Percentiles rank a stretch among this genome's conserved stretches.
These are phyloP conservation scores for Coniella vitis DNA, from an alignment of 2,329 filamentous ascomycete species.

Conservation along the genomic window DNA sequence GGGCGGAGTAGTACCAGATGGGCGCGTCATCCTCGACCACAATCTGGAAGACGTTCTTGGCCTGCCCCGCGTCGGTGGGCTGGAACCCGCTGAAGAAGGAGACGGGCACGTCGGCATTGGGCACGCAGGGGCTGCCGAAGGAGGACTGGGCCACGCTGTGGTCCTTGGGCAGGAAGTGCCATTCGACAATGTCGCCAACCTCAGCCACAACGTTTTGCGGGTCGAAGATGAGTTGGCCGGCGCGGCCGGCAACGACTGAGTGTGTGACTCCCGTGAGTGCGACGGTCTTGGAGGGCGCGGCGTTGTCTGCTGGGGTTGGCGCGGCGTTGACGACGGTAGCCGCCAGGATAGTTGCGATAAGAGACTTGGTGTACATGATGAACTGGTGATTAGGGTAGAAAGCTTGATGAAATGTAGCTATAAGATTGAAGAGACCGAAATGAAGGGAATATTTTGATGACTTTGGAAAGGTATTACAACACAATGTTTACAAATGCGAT, in stretches of 20 bases:
- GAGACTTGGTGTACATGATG: conserved; percentile 28
- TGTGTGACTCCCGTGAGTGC: conserved; percentile 35
- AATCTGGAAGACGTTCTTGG: conserved; percentile 37
- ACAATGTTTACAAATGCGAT: background rate
- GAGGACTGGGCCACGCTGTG: conserved; percentile 40
- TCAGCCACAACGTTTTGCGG: conserved; percentile 46
- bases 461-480: background rate
- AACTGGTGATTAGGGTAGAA: background rate
- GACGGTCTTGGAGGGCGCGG: conserved; percentile 26
- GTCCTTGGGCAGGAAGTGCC: conserved; percentile 45
- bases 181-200: conserved; percentile 46
- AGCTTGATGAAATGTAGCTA: too few relatives aligned
- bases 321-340: conserved; percentile 24
- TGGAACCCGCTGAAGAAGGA: conserved; percentile 42
- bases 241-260: conserved; percentile 38
- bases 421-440: too few relatives aligned
- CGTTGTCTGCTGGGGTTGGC: conserved; percentile 25
- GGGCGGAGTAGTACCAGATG: conserved; percentile 40
- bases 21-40: conserved; percentile 34
- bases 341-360: conserved; percentile 23
- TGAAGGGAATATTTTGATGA: too few relatives aligned
- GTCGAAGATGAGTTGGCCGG: conserved; percentile 38
- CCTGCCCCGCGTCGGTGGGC: conserved; percentile 28
- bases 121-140: conserved; percentile 36
- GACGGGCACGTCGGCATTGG: conserved; percentile 26